Evolutionary conservation across 2,329 filamentous ascomycete species (phyloP), one percentile per base, ranked within the genome.

Genomic region (Xenoacremonium recifei): DNA sequence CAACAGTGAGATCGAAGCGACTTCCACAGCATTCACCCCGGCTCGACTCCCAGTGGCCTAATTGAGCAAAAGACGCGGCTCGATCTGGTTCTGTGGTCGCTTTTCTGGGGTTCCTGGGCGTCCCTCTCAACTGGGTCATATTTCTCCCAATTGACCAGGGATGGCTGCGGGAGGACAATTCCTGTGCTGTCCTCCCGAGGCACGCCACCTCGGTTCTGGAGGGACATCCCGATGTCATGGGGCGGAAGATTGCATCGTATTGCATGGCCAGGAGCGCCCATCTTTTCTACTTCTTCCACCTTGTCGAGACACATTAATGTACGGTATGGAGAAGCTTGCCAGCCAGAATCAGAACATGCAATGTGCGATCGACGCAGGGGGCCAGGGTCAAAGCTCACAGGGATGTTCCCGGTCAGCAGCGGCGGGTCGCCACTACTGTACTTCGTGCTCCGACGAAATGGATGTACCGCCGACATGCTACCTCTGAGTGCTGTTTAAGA

Each of bases 151-250:
- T n/a, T 39, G 44, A 34, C 50, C 30, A 35, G 49, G 49, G 51
- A 40, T 44, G 50, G n/a, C n/a, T 27, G 44, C 47, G 45, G 43
- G 46, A 55, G 49, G 45, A 48, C 42, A 47, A 45, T 49, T 52
- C 43, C 29, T 29, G 50, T 40, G 44, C 47, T 35, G 55, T 58
- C 42, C 47, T 55, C 36, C 50, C 34, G 45, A 34, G 45, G 40
- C 50, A 49, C 55, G 55, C 55, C 55, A 58, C 51, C 50, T 58
- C 55, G 55, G 55, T 47, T 58, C 51, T 42, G 57, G 50, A 57
- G 48, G 42, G 40, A 40, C 38, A 39, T 43, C 45, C 53, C 41
- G 45, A 44, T 23, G 37, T 45, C 43, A 35, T 37, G 35, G 34
- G 48, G 41, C 38, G 32, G 32, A 38, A 36, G 43, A 47, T 35